Conservation (phyloP, 1,284 basidiomycete species). For the Mycocalia duriaeana region DNA sequence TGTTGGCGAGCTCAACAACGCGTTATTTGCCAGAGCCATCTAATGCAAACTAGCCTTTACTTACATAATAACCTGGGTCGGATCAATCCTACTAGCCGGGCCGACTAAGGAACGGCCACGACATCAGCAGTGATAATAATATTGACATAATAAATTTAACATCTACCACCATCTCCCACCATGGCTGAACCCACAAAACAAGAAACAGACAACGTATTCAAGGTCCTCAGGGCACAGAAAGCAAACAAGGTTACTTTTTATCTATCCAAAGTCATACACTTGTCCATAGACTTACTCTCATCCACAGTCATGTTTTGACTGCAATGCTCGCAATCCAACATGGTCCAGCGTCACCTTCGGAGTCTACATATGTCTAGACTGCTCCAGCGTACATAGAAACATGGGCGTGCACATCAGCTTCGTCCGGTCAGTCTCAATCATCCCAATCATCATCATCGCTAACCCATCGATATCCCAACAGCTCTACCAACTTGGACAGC, state of each 20-base stretch:
- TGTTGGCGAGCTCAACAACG: no score
- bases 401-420: constrained; percentile 99
- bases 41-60: no score
- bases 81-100: no score
- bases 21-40: no score
- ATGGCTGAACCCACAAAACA: constrained; percentile 74
- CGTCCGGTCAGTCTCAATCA: constrained; percentile 72
- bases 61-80: no score
- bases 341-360: constrained; percentile 97
- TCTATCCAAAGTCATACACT: no score
- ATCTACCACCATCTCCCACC: not conserved
- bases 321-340: constrained; percentile 93
- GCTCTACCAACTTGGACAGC: constrained; percentile 94
- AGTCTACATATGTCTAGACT: constrained; percentile 97
- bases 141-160: no score
- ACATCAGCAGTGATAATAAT: no score
- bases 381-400: constrained; percentile 92
- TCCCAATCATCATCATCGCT: not conserved
- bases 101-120: no score
- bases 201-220: constrained; percentile 77
- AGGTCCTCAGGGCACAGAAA: constrained; percentile 74
- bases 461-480: constrained; percentile 25
- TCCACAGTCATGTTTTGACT: constrained; percentile 90
- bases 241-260: constrained; percentile 96
- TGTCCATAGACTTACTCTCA: no score